phyloP scores from a whole-genome alignment of 371 early-diverging fungal genomes.

The Haplosporangium sp. region DNA sequence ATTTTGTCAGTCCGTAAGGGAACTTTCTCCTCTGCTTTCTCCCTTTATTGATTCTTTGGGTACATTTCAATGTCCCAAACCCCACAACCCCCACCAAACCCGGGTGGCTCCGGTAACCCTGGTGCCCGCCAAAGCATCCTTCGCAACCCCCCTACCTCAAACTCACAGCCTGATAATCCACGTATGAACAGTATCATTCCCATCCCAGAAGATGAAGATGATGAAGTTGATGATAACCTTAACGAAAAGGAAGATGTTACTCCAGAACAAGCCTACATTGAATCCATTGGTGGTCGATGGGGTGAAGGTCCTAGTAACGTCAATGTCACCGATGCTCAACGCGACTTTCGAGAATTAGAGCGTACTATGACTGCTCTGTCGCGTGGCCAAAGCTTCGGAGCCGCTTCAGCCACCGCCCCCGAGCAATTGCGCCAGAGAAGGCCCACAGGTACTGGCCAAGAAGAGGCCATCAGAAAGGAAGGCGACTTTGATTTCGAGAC shows the following conservation, averaged over 20 bases:
- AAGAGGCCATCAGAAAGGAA: slow-evolving; percentile 21
- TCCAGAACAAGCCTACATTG: slow-evolving; percentile 32
- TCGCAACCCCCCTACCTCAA: slow-evolving; percentile 7
- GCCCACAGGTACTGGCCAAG: slow-evolving; percentile 14
- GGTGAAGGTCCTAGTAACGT: slow-evolving; percentile 50
- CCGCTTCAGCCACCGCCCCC: neutral
- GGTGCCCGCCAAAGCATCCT: slow-evolving; percentile 26
- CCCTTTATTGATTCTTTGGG: neutral
- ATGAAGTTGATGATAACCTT: slow-evolving; percentile 12
- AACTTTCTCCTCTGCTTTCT: neutral
- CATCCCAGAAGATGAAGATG: slow-evolving; percentile 22
- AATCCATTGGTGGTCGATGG: slow-evolving; percentile 41
- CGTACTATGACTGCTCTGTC: slow-evolving; percentile 28
- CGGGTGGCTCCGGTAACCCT: neutral
- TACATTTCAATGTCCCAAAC: slow-evolving; percentile 10
- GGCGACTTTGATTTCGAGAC: slow-evolving; percentile 33
- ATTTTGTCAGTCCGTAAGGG: neutral
- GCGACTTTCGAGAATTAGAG: slow-evolving; percentile 33
- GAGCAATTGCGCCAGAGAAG: slow-evolving; percentile 16
- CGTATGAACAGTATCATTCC: slow-evolving; percentile 27
- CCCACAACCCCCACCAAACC: slow-evolving; percentile 10
- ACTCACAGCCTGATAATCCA: neutral
- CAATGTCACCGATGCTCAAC: slow-evolving; percentile 38
- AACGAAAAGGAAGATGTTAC: slow-evolving; percentile 18
- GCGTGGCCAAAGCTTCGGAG: slow-evolving; percentile 13